Evolutionary conservation across 2,329 filamentous ascomycete genomes (phyloP).

Genomic region (Ophiocordyceps sinensis): DNA sequence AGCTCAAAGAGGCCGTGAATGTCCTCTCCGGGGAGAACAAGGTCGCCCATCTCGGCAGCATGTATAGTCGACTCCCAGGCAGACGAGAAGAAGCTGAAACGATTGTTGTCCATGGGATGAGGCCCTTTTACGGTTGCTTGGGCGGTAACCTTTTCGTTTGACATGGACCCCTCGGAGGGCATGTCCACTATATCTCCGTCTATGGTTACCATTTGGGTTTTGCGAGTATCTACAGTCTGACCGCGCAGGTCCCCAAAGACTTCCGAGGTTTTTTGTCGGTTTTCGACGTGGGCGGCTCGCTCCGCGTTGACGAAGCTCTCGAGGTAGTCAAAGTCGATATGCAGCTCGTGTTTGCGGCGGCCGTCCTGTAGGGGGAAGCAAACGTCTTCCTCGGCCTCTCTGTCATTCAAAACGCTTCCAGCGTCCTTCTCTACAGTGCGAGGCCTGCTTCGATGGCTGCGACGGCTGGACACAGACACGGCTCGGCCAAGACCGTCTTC

Average conservation of each 20-base stretch:
- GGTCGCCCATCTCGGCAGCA: constrained; percentile 72
- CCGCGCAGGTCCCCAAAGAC: constrained; percentile 19
- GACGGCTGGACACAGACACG: constrained; percentile 52
- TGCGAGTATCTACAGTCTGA: constrained; percentile 11
- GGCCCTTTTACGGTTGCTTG: constrained; percentile 21
- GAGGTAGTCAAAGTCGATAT: constrained; percentile 84
- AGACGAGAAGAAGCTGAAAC: constrained; percentile 95
- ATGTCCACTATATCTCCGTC: constrained; percentile 45
- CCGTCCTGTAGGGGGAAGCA: constrained; percentile 74
- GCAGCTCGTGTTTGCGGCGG: constrained; percentile 52
- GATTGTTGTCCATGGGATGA: constrained; percentile 46
- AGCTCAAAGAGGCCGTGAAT: constrained; percentile 73
- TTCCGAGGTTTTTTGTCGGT: constrained; percentile 27
- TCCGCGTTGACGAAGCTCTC: constrained; percentile 73
- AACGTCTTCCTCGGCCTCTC: constrained; percentile 71
- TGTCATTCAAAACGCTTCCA: constrained; percentile 47
- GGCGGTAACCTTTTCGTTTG: constrained; percentile 32
- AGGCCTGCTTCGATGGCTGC: constrained; percentile 41
- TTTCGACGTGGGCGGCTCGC: constrained; percentile 32
- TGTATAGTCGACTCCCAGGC: constrained; percentile 89
- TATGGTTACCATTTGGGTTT: constrained; percentile 28
- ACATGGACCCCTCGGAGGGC: constrained; percentile 28
- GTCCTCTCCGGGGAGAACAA: constrained; percentile 78
- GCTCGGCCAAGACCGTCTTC: constrained; percentile 49
- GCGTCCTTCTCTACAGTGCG: constrained; percentile 47